Evolutionary conservation across 2,329 filamentous ascomycete species (phyloP).

Genomic region (Orbilia ellipsospora): DNA sequence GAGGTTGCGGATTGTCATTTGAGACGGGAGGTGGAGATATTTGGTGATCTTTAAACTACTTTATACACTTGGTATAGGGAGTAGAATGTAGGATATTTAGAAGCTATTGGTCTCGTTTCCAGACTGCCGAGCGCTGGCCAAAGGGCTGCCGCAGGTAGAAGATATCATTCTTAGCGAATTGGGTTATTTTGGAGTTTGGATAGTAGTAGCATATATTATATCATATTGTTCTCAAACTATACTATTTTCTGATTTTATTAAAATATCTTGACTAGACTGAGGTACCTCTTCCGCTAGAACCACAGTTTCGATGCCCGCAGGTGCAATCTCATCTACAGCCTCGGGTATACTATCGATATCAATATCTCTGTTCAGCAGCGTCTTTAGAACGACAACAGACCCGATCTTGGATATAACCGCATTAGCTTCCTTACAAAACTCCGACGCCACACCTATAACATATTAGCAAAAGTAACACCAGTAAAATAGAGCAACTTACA

Average conservation of each 20-base stretch:
- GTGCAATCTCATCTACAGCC: constrained; percentile 78
- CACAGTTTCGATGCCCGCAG: constrained; percentile 83
- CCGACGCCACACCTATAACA: constrained; percentile 39
- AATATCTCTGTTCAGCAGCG: constrained; percentile 78
- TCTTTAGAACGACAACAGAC: constrained; percentile 71
- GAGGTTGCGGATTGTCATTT: constrained; percentile 47
- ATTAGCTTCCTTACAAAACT: constrained; percentile 49
- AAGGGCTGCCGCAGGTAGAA: no score
- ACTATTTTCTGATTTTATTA: no score
- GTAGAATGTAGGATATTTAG: background rate
- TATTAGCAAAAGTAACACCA: constrained; percentile 14
- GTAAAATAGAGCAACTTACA: constrained; percentile 73
- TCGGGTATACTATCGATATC: constrained; percentile 86
- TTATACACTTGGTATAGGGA: no score
- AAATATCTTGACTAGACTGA: constrained; percentile 60
- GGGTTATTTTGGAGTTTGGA: background rate
- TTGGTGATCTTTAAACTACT: constrained; percentile 37
- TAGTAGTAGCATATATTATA: background rate
- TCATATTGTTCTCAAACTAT: background rate
- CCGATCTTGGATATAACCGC: constrained; percentile 53
- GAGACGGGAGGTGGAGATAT: constrained; percentile 46
- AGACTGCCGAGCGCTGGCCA: no score
- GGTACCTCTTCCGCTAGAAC: constrained; percentile 75
- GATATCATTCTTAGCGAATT: background rate
- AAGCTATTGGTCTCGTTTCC: no score